phyloP scores from a whole-genome alignment of 2,329 filamentous ascomycete species.

The Xylariaceae sp. region DNA sequence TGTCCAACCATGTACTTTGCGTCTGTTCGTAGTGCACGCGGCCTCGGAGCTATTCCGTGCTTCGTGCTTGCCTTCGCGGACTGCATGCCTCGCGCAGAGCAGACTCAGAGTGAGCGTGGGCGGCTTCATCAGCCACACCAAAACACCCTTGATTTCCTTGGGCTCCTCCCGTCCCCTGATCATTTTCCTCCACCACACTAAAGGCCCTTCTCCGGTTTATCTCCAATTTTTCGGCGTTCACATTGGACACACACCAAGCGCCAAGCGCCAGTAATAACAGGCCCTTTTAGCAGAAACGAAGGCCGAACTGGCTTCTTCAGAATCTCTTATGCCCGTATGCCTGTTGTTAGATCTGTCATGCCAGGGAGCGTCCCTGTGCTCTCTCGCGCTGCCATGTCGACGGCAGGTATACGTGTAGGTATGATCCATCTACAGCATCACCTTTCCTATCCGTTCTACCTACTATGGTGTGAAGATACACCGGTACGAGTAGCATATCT shows the following conservation, averaged over 20 bases:
- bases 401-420: neutral
- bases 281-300: slow-evolving; percentile 1
- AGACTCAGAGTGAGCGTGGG: too few species aligned
- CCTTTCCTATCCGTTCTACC: neutral
- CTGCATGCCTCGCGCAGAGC: too few species aligned
- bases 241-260: slow-evolving; percentile 13
- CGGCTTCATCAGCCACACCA: slow-evolving; percentile 13
- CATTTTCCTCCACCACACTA: slow-evolving; percentile 15
- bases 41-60: neutral
- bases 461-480: neutral
- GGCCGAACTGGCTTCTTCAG: neutral
- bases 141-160: slow-evolving; percentile 6
- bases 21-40: too few species aligned
- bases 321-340: neutral
- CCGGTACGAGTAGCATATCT: neutral
- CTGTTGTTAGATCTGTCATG: neutral
- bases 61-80: neutral
- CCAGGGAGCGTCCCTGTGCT: neutral
- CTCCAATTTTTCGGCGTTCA: slow-evolving; percentile 10
- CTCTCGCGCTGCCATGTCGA: neutral
- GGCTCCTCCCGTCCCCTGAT: slow-evolving; percentile 13
- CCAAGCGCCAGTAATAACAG: slow-evolving; percentile 20
- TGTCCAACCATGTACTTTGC: too few species aligned
- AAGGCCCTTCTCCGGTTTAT: slow-evolving; percentile 23
- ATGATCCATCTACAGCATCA: neutral